Percentiles rank a stretch among this genome's conserved stretches.
Conservation (phyloP, 2,329 filamentous ascomycete species). For the Fusarium sp. region DNA sequence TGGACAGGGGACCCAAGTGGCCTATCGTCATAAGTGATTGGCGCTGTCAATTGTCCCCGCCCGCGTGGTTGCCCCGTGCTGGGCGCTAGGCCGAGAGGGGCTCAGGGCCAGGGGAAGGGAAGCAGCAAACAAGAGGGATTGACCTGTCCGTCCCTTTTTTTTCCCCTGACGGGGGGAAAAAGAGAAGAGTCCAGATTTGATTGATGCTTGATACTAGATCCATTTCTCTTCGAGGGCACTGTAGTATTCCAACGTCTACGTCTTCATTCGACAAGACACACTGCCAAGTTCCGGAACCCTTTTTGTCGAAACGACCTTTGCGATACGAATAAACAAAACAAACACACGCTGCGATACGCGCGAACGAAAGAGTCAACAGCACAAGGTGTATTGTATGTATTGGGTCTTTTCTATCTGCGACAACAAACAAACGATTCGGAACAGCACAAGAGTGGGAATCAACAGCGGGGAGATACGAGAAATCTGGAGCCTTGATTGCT, state of each 20-base stretch:
- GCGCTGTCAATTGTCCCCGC: constrained; percentile 19
- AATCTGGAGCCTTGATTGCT: not conserved
- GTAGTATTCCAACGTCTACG: not conserved
- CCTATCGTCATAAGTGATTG: constrained; percentile 14
- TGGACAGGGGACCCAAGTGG: constrained; percentile 13
- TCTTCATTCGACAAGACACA: not conserved
- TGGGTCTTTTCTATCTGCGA: not conserved
- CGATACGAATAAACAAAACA: constrained; percentile 17
- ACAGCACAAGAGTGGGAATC: not conserved
- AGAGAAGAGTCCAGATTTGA: not conserved
- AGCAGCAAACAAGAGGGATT: not conserved
- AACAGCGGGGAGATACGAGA: not conserved
- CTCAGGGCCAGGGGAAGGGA: constrained; percentile 24
- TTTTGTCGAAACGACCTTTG: not conserved
- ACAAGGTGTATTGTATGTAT: constrained; percentile 12
- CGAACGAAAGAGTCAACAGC: constrained; percentile 1
- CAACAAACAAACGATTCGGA: not conserved
- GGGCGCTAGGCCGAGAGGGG: constrained; percentile 32
- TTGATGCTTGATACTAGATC: constrained; percentile 10
- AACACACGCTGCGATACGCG: constrained; percentile 12
- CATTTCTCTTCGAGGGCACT: not conserved
- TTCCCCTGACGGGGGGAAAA: constrained; percentile 42
- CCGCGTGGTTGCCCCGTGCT: constrained; percentile 36
- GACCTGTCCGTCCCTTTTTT: constrained; percentile 21
- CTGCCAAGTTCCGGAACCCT: not conserved